Evolutionary conservation across 2,329 filamentous ascomycete genomes (phyloP).

Genomic region (Acephala macrosclerotiorum): DNA sequence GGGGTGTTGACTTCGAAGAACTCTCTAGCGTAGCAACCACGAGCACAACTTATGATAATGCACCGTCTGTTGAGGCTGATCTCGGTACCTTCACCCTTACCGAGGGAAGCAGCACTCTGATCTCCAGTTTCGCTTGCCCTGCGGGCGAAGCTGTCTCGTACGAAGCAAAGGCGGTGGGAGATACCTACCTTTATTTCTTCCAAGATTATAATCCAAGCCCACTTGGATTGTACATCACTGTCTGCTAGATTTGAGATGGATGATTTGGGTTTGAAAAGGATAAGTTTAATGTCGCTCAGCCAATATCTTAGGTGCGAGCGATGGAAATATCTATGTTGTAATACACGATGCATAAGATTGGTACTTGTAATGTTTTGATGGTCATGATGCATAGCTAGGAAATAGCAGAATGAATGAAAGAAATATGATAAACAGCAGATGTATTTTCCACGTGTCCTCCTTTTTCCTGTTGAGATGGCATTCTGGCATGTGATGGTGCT

Average conservation of each 20-base stretch:
- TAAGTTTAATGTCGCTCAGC: neutral
- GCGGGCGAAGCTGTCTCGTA: conserved; percentile 59
- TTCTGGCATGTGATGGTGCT: too few species aligned
- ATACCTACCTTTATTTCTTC: conserved; percentile 65
- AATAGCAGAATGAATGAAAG: neutral
- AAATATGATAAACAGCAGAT: neutral
- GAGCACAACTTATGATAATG: conserved; percentile 61
- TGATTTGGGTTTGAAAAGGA: neutral
- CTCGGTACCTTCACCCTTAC: conserved; percentile 53
- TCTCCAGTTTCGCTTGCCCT: conserved; percentile 61
- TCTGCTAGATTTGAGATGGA: conserved; percentile 16
- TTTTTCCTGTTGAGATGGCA: too few species aligned
- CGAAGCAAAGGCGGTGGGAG: conserved; percentile 58
- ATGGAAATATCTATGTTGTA: neutral
- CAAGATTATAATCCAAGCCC: conserved; percentile 65
- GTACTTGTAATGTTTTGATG: neutral
- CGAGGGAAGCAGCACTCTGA: conserved; percentile 61
- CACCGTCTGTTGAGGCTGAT: conserved; percentile 53
- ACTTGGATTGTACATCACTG: conserved; percentile 49
- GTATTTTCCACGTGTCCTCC: neutral
- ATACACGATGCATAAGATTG: neutral
- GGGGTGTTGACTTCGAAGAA: conserved; percentile 59
- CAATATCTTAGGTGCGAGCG: neutral
- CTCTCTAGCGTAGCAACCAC: conserved; percentile 53
- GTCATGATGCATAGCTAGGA: neutral